A percentile compares a stretch with the other conserved stretches of the same genome.
Conservation (phyloP, 208 protist species). For the Angomonas ambiguus region DNA sequence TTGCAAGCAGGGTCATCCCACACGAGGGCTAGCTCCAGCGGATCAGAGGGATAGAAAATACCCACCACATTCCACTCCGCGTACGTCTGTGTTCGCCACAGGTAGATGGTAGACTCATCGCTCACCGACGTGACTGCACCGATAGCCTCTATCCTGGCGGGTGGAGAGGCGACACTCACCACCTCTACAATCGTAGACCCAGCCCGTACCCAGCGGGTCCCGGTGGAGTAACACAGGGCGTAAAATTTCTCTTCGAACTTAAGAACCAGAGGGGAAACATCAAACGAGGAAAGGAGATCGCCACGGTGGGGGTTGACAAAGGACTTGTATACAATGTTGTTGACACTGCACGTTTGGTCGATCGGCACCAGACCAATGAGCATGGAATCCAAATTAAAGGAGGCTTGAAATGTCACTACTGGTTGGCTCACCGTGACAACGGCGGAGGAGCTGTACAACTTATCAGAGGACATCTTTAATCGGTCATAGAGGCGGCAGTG, state of each 20-base stretch:
- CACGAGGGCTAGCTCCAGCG: constrained; percentile 37
- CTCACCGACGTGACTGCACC: constrained; percentile 22
- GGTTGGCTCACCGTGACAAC: constrained; percentile 37
- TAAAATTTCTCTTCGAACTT: constrained; percentile 30
- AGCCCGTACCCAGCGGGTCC: constrained; percentile 16
- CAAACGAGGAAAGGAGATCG: constrained; percentile 24
- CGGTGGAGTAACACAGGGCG: constrained; percentile 35
- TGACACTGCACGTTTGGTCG: constrained; percentile 24
- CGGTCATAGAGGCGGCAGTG: constrained; percentile 38
- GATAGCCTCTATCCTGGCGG: constrained; percentile 35
- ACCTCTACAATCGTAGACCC: constrained; percentile 32
- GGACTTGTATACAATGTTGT: constrained; percentile 18
- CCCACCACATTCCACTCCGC: constrained; percentile 45
- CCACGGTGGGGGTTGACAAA: constrained; percentile 16
- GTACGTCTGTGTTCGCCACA: constrained; percentile 51
- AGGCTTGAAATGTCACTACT: constrained; percentile 23
- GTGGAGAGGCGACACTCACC: constrained; percentile 7
- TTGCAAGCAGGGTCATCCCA: constrained; percentile 52
- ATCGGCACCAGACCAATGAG: constrained; percentile 43
- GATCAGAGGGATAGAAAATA: constrained; percentile 25
- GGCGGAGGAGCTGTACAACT: constrained; percentile 31
- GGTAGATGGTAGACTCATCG: constrained; percentile 23
- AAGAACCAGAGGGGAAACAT: constrained; percentile 31
- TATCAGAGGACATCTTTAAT: constrained; percentile 30
- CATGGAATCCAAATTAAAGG: constrained; percentile 25